Base-by-base conservation (phyloP, 225 moss, liverwort and hornwort species). In the Lunularia cruciata region DNA sequence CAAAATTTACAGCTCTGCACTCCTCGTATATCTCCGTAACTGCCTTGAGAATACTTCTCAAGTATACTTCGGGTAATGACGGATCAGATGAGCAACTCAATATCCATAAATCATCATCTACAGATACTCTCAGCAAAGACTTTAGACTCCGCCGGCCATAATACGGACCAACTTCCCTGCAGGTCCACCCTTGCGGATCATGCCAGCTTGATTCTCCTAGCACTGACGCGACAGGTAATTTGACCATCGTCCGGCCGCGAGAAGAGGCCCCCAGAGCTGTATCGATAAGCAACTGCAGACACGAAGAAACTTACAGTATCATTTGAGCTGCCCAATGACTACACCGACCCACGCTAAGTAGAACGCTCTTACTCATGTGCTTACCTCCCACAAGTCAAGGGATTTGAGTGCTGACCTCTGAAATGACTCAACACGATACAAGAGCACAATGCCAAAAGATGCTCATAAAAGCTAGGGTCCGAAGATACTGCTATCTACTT, bases 81-180 rank as follows among this genome's bases (percentile, higher is more conserved):
- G 26, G 51, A n/a, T n/a, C n/a, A n/a, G 45, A 33, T 25, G 42
- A 42, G 12, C 14, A 49, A 33, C 47, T 43, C 1, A 47, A 26
- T 37, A 40, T 40, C 42, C 37, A 54, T 12, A 63, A 52, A 20
- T 47, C 19, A 19, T 67, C 63, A 25, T 55, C 38, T 42, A 54
- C 61, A 3, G 73, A 18, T 23, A 69, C 57, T 36, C 64, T 65
- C 30, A 76, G 60, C 19, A 81, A 26, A 23, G 73, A 81, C 39
- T 55, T 16, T 7, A 81, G 34, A 57, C 74, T 73, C 47, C 73
- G 70, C 35, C 73, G 65, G 18, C 81, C 81, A 20, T 77, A 81
- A 19, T 47, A 81, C 13, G 66, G 22, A 31, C 81, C 81, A 36
- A 81, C 66, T 49, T 77, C 77, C 73, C 33, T 61, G 59, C 63